phyloP scores from a whole-genome alignment of 805 yeast genomes.

The Nakazawaea wyomingensis region DNA sequence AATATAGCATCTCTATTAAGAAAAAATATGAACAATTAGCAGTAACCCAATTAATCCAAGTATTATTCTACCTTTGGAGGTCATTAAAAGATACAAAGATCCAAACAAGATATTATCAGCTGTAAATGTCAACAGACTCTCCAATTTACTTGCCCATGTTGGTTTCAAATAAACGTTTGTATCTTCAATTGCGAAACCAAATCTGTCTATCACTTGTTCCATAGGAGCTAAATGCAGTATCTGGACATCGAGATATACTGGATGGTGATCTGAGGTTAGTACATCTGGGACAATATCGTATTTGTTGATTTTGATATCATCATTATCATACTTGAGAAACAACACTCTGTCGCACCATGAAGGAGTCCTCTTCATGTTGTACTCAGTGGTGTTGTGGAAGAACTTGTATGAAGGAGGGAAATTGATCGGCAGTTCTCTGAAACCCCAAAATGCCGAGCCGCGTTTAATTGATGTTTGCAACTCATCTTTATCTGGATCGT shows the following conservation, averaged over 20 bases:
- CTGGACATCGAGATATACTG: conserved; percentile 53
- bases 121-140: not conserved
- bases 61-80: conserved; percentile 3
- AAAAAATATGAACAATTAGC: not conserved
- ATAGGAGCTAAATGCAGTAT: conserved; percentile 48
- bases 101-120: conserved; percentile 4
- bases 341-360: conserved; percentile 91
- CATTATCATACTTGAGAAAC: conserved; percentile 38
- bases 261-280: conserved; percentile 71
- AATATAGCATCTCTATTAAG: no score
- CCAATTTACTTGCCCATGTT: not conserved
- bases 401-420: conserved; percentile 85
- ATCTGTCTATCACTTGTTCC: conserved; percentile 18
- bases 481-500: conserved; percentile 37
- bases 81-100: conserved; percentile 2
- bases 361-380: conserved; percentile 58
- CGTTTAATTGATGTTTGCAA: conserved; percentile 34
- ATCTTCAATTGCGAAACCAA: conserved; percentile 24
- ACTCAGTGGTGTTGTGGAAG: conserved; percentile 37
- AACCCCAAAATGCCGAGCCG: conserved; percentile 51
- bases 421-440: conserved; percentile 56
- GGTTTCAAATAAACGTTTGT: conserved; percentile 23
- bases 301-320: conserved; percentile 20
- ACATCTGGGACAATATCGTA: conserved; percentile 48
- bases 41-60: conserved; percentile 1